These are phyloP conservation scores for Pseudogymnoascus sp. DNA, from an alignment of 2,329 filamentous ascomycete genomes.

Conservation along the genomic window DNA sequence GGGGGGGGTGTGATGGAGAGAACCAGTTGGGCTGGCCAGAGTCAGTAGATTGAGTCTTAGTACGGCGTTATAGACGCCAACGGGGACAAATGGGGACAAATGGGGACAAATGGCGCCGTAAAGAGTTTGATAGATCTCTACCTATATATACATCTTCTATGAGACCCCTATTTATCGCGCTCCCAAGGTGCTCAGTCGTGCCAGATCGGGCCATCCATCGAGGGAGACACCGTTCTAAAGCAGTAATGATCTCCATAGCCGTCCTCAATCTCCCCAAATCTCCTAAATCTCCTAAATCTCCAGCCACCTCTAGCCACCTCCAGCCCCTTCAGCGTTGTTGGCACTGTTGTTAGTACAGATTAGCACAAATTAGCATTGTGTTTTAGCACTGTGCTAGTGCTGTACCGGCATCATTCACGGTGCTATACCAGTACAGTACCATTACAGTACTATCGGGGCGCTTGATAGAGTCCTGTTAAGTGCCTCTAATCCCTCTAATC, in stretches of 20 bases:
- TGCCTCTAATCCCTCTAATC: no score
- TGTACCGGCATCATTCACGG: neutral
- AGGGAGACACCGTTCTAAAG: neutral
- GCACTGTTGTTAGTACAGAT: neutral
- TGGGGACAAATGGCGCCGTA: neutral
- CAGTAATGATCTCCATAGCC: neutral
- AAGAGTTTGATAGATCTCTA: neutral
- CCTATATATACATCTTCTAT: neutral
- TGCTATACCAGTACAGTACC: neutral
- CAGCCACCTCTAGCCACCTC: neutral
- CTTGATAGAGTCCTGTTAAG: neutral
- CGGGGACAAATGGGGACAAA: no score
- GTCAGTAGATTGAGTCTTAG: neutral
- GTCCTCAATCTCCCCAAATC: no score
- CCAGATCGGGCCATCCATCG: neutral
- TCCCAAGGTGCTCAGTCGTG: neutral
- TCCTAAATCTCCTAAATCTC: neutral
- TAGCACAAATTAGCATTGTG: neutral
- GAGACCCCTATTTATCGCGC: slow-evolving; percentile 1
- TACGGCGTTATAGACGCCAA: neutral
- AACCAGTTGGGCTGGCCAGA: neutral
- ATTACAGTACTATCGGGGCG: neutral
- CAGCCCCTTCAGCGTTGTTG: neutral
- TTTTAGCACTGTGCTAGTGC: neutral
- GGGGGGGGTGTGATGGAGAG: neutral